A percentile compares a stretch with the other conserved stretches of the same genome.
Conservation (phyloP, 2,329 filamentous ascomycete genomes). For the Penicillium palitans region DNA sequence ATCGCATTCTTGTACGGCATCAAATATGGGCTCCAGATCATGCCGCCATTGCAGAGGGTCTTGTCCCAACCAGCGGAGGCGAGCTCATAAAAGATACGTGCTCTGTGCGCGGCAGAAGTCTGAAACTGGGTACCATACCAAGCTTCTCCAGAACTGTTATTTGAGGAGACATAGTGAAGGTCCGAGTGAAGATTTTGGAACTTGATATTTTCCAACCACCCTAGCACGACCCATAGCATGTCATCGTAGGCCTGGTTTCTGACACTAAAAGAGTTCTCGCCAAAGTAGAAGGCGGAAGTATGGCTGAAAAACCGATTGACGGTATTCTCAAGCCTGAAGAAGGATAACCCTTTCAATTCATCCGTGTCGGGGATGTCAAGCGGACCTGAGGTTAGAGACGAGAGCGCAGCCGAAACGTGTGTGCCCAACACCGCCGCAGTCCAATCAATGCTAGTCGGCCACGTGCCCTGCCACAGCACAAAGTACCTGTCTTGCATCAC, state of each 20-base stretch:
- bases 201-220: slow-evolving; percentile 80
- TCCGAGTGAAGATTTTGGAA: slow-evolving; percentile 71
- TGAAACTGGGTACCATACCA: slow-evolving; percentile 81
- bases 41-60: slow-evolving; percentile 77
- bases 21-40: slow-evolving; percentile 83
- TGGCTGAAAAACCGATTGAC: slow-evolving; percentile 81
- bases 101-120: slow-evolving; percentile 76
- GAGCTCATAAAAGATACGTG: slow-evolving; percentile 81
- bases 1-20: slow-evolving; percentile 93
- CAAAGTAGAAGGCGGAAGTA: slow-evolving; percentile 76
- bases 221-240: slow-evolving; percentile 91
- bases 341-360: slow-evolving; percentile 23
- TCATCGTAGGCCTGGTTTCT: slow-evolving; percentile 84
- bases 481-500: slow-evolving; percentile 80
- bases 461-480: slow-evolving; percentile 72
- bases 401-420: slow-evolving; percentile 70
- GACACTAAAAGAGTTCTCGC: slow-evolving; percentile 74
- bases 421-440: slow-evolving; percentile 83
- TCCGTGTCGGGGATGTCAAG: slow-evolving; percentile 39
- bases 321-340: slow-evolving; percentile 68
- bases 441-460: slow-evolving; percentile 90
- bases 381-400: slow-evolving; percentile 64
- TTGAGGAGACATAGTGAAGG: slow-evolving; percentile 55
- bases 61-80: slow-evolving; percentile 79
- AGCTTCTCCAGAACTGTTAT: slow-evolving; percentile 21